phyloP scores from a whole-genome alignment of 768 basidiomycete genomes.

The Russula dissimulans region DNA sequence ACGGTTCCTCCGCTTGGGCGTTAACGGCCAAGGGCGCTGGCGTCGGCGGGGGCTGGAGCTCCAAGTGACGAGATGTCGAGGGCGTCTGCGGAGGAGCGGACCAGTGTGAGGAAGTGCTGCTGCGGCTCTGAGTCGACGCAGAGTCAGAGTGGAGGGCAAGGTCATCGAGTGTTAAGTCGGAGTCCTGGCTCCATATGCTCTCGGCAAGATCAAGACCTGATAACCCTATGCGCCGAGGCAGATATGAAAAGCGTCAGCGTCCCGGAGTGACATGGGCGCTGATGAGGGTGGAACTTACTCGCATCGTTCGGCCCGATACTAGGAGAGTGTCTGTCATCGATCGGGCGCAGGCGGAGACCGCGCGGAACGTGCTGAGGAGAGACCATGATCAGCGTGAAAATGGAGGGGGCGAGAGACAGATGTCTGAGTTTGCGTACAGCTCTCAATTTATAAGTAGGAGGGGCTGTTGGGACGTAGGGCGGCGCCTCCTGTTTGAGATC shows the following conservation, averaged over 20 bases:
- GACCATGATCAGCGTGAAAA: not conserved
- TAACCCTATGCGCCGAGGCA: not conserved
- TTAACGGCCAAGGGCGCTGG: not conserved
- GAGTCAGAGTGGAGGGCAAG: slow-evolving; percentile 14
- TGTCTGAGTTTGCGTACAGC: not conserved
- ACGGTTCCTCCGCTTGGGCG: not conserved
- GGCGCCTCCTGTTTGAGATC: slow-evolving; percentile 3
- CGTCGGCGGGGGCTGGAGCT: not conserved
- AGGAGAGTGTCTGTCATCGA: not conserved
- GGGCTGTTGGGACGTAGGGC: slow-evolving; percentile 2
- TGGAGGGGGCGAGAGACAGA: not conserved
- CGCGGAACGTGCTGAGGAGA: not conserved
- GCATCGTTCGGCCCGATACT: not conserved
- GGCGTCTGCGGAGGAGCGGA: slow-evolving; percentile 4
- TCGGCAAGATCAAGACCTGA: slow-evolving; percentile 17
- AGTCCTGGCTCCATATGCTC: slow-evolving; percentile 17
- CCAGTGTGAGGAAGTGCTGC: slow-evolving; percentile 8
- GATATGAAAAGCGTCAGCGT: not conserved
- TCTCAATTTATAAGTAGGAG: not conserved
- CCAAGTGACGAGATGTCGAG: not conserved
- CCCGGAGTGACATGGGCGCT: not conserved
- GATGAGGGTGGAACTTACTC: not conserved
- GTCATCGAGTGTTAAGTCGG: slow-evolving; percentile 16
- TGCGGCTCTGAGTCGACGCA: not conserved
- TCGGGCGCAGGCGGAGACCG: not conserved